These are phyloP conservation scores for Pseudogymnoascus sp. DNA, from an alignment of 2,329 filamentous ascomycete species.

Conservation along the genomic window DNA sequence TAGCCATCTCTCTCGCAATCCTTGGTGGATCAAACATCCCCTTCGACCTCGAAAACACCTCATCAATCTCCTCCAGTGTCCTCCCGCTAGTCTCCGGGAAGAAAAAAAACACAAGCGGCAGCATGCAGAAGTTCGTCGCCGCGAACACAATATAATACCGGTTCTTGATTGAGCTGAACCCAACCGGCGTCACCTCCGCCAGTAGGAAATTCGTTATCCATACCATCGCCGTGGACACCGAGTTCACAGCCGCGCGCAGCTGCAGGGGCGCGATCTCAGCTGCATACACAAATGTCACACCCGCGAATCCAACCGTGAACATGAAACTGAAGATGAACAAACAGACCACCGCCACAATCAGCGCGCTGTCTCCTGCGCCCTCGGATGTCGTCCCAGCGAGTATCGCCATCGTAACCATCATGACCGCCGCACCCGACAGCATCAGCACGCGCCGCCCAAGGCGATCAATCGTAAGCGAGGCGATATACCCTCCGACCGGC, in stretches of 20 bases:
- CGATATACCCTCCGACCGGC: conserved; percentile 17
- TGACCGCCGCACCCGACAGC: conserved; percentile 55
- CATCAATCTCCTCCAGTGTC: conserved; percentile 52
- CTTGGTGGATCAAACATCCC: background rate
- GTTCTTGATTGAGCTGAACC: conserved; percentile 25
- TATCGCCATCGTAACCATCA: conserved; percentile 55
- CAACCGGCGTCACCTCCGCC: conserved; percentile 24
- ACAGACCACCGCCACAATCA: conserved; percentile 18
- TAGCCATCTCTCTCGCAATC: conserved; percentile 3
- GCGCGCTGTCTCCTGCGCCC: conserved; percentile 14
- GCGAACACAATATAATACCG: conserved; percentile 28
- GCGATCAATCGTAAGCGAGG: conserved; percentile 53
- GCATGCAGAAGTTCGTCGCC: conserved; percentile 22
- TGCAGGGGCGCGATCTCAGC: conserved; percentile 15
- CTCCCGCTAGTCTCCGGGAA: conserved; percentile 55
- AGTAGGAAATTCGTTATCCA: conserved; percentile 11
- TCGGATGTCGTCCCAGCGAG: conserved; percentile 30
- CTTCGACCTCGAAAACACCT: conserved; percentile 30
- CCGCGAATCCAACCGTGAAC: conserved; percentile 22
- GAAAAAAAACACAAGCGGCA: conserved; percentile 49
- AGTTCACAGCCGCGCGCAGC: conserved; percentile 35
- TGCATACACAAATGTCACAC: conserved; percentile 17
- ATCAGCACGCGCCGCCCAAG: conserved; percentile 62
- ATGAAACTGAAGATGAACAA: conserved; percentile 21
- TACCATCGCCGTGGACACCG: conserved; percentile 32